Conservation (phyloP, 1,284 basidiomycete genomes). For the Veloboletus limbatus region DNA sequence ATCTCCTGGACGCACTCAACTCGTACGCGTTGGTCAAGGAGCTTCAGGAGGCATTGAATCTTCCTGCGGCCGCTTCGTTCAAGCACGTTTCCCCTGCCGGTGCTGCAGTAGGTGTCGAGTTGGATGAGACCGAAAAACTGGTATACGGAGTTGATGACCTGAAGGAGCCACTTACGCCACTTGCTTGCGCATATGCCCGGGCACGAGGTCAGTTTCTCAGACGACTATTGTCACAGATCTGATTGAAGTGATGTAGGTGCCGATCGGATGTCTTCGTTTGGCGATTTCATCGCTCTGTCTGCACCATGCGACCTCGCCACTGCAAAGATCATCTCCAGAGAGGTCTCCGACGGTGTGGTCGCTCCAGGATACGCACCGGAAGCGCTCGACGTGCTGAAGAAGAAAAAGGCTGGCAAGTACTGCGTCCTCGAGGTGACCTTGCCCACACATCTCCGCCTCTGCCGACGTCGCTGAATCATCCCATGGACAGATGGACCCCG, state of each 20-base stretch:
- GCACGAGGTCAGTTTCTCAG: constrained; percentile 70
- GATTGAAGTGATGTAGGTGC: constrained; percentile 56
- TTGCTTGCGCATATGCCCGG: constrained; percentile 94
- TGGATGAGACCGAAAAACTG: constrained; percentile 85
- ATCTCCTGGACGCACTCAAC: constrained; percentile 97
- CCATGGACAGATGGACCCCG: constrained; percentile 76
- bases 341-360: constrained; percentile 98
- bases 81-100: constrained; percentile 99
- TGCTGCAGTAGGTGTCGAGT: constrained; percentile 86
- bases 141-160: constrained; percentile 97
- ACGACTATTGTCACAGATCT: constrained; percentile 2
- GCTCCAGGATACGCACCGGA: constrained; percentile 90
- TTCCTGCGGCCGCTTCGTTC: constrained; percentile 98
- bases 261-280: constrained; percentile 99
- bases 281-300: constrained; percentile 97
- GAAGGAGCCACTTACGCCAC: constrained; percentile 82
- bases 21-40: constrained; percentile 97
- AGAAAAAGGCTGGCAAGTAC: constrained; percentile 99
- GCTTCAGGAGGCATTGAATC: constrained; percentile 78
- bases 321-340: constrained; percentile 93
- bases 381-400: constrained; percentile 87
- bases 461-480: constrained; percentile 2
- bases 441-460: not conserved
- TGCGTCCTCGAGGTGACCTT: constrained; percentile 85
- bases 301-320: constrained; percentile 92